These are phyloP conservation scores for Xylariaceae sp. DNA, from an alignment of 2,329 filamentous ascomycete species.

Conservation along the genomic window DNA sequence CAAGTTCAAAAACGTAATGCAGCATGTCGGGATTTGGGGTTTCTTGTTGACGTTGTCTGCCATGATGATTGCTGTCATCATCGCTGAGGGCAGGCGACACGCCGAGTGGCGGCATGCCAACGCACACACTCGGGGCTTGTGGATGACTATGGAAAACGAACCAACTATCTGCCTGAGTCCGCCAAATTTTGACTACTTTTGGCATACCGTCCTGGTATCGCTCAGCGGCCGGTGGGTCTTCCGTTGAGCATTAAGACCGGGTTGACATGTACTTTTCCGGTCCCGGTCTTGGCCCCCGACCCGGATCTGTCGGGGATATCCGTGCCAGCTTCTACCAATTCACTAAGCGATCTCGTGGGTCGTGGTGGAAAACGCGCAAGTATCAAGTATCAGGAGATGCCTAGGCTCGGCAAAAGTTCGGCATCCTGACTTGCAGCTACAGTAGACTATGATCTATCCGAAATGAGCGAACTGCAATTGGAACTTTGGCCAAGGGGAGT, in stretches of 20 bases:
- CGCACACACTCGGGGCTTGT: conserved; percentile 27
- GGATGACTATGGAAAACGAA: conserved; percentile 8
- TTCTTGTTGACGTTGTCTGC: background rate
- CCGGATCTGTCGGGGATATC: background rate
- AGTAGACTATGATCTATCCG: background rate
- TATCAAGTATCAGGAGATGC: too few species aligned
- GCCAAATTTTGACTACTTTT: conserved; percentile 28
- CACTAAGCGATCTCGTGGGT: too few species aligned
- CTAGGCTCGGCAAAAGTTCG: conserved; percentile 9
- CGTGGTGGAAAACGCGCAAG: too few species aligned
- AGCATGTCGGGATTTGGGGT: background rate
- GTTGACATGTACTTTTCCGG: background rate
- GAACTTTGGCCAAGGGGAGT: background rate
- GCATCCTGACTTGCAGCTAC: background rate
- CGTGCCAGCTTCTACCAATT: too few species aligned
- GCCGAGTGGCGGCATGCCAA: conserved; percentile 29
- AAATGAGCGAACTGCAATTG: background rate
- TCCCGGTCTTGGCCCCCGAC: background rate
- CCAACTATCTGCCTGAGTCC: conserved; percentile 14
- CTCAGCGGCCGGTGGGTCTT: conserved; percentile 3
- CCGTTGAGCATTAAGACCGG: background rate
- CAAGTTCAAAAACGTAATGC: background rate
- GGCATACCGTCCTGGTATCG: conserved; percentile 19
- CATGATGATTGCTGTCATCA: conserved; percentile 16
- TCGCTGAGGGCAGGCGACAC: conserved; percentile 30